Conservation (phyloP, 2,329 filamentous ascomycete species). For the Volutella citrinella region DNA sequence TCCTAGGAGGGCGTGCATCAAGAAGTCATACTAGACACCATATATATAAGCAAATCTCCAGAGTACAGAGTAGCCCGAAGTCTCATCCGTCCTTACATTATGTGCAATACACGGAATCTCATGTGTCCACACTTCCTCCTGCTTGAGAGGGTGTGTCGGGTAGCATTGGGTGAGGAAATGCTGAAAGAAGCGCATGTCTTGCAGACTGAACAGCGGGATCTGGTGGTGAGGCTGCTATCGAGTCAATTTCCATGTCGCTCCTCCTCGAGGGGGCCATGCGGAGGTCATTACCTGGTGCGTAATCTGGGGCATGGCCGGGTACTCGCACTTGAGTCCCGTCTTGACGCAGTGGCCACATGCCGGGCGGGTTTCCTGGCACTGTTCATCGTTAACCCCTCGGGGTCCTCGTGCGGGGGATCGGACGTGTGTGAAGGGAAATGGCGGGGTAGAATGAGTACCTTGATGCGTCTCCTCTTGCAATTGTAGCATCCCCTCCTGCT, state of each 20-base stretch:
- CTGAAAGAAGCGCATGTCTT: conserved; percentile 68
- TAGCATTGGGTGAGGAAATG: conserved; percentile 62
- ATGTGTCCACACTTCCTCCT: conserved; percentile 64
- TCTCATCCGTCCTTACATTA: conserved; percentile 52
- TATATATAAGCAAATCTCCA: too few species aligned
- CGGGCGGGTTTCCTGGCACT: conserved; percentile 66
- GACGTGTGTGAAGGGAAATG: too few species aligned
- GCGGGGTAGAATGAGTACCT: conserved; percentile 40
- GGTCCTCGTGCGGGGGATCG: too few species aligned
- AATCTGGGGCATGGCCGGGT: conserved; percentile 50
- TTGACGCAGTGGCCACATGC: conserved; percentile 62
- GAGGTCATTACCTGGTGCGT: conserved; percentile 44
- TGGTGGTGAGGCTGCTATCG: conserved; percentile 49
- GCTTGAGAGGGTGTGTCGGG: conserved; percentile 62
- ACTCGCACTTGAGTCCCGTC: conserved; percentile 60
- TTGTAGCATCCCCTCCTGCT: conserved; percentile 64
- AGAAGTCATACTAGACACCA: conserved; percentile 63
- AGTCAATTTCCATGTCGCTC: conserved; percentile 1
- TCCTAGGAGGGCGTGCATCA: conserved; percentile 70
- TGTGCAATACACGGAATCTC: conserved; percentile 66
- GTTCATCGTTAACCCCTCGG: conserved; percentile 14
- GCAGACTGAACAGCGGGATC: conserved; percentile 56
- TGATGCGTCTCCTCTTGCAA: conserved; percentile 65
- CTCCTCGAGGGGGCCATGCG: not conserved
- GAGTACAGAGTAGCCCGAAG: too few species aligned